Base-by-base conservation (phyloP, 129 eudicot genomes). In the Flaveria bidentis region DNA sequence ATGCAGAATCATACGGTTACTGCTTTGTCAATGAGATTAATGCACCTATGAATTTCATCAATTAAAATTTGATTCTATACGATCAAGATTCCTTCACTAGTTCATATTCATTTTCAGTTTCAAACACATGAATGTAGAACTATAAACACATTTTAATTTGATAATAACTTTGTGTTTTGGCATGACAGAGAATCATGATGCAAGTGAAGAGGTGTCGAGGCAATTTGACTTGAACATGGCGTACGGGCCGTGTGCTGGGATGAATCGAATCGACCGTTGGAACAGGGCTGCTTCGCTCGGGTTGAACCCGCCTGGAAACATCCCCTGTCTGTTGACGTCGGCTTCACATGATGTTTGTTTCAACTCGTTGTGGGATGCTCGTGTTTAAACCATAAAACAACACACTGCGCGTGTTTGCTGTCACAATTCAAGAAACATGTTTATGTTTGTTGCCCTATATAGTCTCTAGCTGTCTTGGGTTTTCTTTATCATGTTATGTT, bases 171-270 rank as follows among this genome's bases (percentile, higher is more conserved):
- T 73, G 44, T 56, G 36, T 30, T 30, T 30, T 30, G 36, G 36
- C 3, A 30, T 30, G 7, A 39, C 80, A 92, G 98, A 93, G 67
- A 76, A 82, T 60, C 73, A 62, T 55, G 96, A 90, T 82, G 86
- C 64, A n/a, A 86, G 67, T 2, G 95, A 88, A 88, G 89, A 86
- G 79, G 80, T 85, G 72, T 71, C 90, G 83, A 86, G 96, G 88
- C 96, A 93, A 63, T 93, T 93, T 36, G 98, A 93, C 86, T 78
- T 90, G 91, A 93, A 88, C 80, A 84, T 88, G 89, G 84, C 79
- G 0, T 93, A 90, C 10, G 98, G 98, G 30, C 97, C 98, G 2
- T 93, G 98, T 78, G 39, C 85, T 78, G 98, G 98, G 76, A 88
- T 93, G 92, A 84, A 9, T 50, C 78, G 98, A 72, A 67, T 90